Base-by-base conservation (phyloP, 2,329 filamentous ascomycete species). In the Phaeosphaeriaceae sp. region DNA sequence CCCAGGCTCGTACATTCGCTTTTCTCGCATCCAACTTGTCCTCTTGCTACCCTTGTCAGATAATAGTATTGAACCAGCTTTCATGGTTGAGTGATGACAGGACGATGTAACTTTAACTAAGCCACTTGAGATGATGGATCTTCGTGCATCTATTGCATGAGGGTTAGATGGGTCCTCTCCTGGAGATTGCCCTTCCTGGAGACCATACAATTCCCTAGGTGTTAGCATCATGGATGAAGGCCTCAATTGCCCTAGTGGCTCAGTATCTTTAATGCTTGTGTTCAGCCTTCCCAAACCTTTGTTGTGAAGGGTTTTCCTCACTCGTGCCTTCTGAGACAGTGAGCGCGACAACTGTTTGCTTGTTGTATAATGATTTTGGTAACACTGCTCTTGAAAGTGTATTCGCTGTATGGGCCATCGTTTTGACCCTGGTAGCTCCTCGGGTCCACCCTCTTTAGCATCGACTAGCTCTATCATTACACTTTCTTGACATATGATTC, bases 1-100 rank as follows among this genome's bases (percentile, higher is more conserved):
- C 8, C 76, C 76, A 29, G 76, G 73, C 18, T 76, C 50, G 58
- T 79, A 78, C 12, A 73, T 47, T 37, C 33, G 55, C 48, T 26
- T 8, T 6, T 26, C 7, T 26, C 6, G 23, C 23, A 26, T 8
- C 23, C 23, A 26, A 11, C 11, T 26, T 26, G 23, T 11, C 11
- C 11, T 26, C 23, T 6, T 47, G 48, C 46, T 37, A 35, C 23
- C n/a, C 30, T 8, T 9, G 23, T 26, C 23, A 11, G 6, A 3
- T 8, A 26, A 11, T 8, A 11, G 6, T 3, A 11, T 26, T 11
- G 23, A 26, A 7, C 23, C 7, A 26, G 2, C 7, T 26, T 4
- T 26, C 23, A 26, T 9, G 23, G 4, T 11, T 11, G 23, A 6
- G 4, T 26, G 23, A 9, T 11, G 23, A 11, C 11, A 26, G 23